These are phyloP conservation scores for Rhynchosporium graminicola DNA, from an alignment of 2,329 filamentous ascomycete genomes.

Conservation along the genomic window DNA sequence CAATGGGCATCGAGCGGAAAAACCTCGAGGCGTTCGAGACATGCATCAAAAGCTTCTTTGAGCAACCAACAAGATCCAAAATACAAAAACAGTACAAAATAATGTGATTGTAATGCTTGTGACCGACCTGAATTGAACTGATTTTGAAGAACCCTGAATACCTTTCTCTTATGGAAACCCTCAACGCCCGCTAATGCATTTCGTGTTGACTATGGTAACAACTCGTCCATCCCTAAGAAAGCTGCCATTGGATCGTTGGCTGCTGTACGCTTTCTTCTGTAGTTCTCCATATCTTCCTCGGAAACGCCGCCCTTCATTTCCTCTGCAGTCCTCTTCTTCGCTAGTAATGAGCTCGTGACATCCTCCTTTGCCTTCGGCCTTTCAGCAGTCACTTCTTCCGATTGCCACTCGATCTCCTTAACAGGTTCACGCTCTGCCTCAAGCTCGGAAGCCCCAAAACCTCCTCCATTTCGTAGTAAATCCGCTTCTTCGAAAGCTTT, in stretches of 20 bases:
- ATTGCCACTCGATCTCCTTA: slow-evolving; percentile 32
- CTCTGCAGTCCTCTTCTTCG: slow-evolving; percentile 73
- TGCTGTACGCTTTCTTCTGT: slow-evolving; percentile 71
- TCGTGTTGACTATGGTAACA: slow-evolving; percentile 46
- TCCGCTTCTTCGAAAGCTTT: slow-evolving; percentile 78
- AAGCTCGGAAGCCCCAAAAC: slow-evolving; percentile 40
- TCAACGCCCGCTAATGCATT: slow-evolving; percentile 26
- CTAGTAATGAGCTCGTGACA: slow-evolving; percentile 31
- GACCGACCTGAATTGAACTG: neutral
- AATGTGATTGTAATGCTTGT: slow-evolving; percentile 2
- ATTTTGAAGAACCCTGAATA: no score
- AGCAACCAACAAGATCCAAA: slow-evolving; percentile 3
- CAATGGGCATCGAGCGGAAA: slow-evolving; percentile 30
- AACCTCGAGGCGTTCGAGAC: slow-evolving; percentile 32
- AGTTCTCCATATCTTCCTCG: slow-evolving; percentile 84
- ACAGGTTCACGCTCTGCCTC: slow-evolving; percentile 34
- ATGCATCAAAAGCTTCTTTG: slow-evolving; percentile 27
- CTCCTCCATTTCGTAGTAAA: slow-evolving; percentile 51
- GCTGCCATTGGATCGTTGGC: slow-evolving; percentile 87
- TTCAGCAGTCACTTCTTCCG: slow-evolving; percentile 40
- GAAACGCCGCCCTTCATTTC: slow-evolving; percentile 78
- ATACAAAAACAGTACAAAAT: neutral
- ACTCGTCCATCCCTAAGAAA: slow-evolving; percentile 72
- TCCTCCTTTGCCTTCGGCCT: slow-evolving; percentile 38
- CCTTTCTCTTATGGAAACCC: slow-evolving; percentile 13